Evolutionary conservation across 768 basidiomycete species (phyloP), one percentile per base, ranked within the genome.

Genomic region (Russula compacta): DNA sequence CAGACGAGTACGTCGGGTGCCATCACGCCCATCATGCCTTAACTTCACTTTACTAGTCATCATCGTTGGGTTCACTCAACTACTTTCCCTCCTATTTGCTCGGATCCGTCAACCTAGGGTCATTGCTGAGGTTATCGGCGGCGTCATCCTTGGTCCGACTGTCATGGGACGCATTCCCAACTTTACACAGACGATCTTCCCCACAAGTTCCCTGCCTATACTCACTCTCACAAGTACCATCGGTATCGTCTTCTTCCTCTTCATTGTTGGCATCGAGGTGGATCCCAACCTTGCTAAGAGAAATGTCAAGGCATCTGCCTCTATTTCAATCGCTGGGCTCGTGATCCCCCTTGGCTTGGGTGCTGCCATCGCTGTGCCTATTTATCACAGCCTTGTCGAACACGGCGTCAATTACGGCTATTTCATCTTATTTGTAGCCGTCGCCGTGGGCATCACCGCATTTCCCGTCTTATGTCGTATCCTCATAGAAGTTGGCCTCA

Each of bases 81-180:
- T 87, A 6, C 82, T 98, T 10, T 78, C 83, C 0, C 72, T 89
- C 19, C 59, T 81, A 53, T 77, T 97, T 21, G 71, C 76, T 8
- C 84, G 79, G 58, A 83, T 95, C 39, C 84, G 83, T 38, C 95
- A 98, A 68, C 95, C 95, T 2, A 79, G 86, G n/a, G 95, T 98
- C 61, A 92, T 97, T 55, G 85, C 93, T 44, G 95, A 98, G 71
- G 87, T 97, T 61, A 82, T 98, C 58, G 92, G 86, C 0, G 95
- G 95, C 21, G 84, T 98, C 65, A 68, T 98, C 21, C 79, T 98
- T 11, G 94, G 93, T 44, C 74, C 73, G 0, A 75, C 73, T 0
- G 81, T 88, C 10, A 83, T 91, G 80, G 91, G 91, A 3, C 83
- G 82, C 32, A 91, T 93, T 60, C 91, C 89, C 0, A 70, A 77